Evolutionary conservation across 192 early-diverging fungal genomes (phyloP).

Genomic region (Podila epicladia): DNA sequence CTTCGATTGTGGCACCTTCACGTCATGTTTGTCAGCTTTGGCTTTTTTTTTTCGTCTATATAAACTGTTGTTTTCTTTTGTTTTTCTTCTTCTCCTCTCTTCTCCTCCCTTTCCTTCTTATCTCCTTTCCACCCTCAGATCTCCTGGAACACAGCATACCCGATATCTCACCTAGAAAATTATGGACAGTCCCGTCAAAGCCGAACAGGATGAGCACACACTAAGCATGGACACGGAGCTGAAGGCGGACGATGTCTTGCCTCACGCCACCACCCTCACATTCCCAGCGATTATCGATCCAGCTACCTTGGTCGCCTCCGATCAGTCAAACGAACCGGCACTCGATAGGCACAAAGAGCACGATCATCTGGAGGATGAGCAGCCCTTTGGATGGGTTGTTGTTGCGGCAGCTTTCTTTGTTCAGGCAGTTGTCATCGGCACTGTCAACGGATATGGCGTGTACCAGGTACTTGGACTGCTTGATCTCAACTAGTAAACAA

Average conservation of each 20-base stretch:
- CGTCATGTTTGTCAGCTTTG: too few species aligned
- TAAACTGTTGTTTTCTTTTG: background rate
- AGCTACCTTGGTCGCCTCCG: too few species aligned
- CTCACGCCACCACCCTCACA: too few species aligned
- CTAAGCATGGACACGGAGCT: too few species aligned
- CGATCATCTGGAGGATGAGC: conserved; percentile 24
- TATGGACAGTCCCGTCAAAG: too few species aligned
- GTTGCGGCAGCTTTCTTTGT: conserved; percentile 60
- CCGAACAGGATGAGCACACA: too few species aligned
- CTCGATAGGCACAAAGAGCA: background rate
- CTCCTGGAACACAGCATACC: background rate
- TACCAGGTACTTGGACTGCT: conserved; percentile 47
- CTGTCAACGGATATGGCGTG: conserved; percentile 63
- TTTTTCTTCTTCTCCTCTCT: background rate
- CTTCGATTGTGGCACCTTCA: too few species aligned
- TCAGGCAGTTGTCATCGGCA: conserved; percentile 62
- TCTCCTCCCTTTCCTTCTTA: background rate
- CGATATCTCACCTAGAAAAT: too few species aligned
- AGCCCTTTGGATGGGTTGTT: conserved; percentile 61
- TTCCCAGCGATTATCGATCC: too few species aligned
- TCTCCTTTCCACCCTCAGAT: background rate
- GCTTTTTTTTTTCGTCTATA: background rate
- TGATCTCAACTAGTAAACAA: background rate
- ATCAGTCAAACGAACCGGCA: too few species aligned
- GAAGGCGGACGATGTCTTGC: too few species aligned